A percentile compares a stretch with the other conserved stretches of the same genome.
These are phyloP conservation scores for Fusarium napiforme DNA, from an alignment of 2,329 filamentous ascomycete genomes.

Conservation along the genomic window DNA sequence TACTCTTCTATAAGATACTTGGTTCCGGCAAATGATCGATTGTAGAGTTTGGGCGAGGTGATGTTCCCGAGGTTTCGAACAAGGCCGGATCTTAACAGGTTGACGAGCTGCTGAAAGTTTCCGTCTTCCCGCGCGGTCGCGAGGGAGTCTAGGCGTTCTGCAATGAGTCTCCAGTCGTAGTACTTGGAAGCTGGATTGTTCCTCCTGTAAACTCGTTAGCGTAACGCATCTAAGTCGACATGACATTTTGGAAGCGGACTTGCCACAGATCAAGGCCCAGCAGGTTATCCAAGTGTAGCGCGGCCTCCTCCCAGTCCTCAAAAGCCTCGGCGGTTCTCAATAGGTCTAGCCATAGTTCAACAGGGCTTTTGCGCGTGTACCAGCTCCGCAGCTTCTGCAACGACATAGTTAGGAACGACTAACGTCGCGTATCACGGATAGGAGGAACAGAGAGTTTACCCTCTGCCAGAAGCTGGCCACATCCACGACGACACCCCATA, in stretches of 20 bases:
- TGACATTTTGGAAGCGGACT: constrained; percentile 16
- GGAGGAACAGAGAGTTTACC: constrained; percentile 54
- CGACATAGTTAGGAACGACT: constrained; percentile 29
- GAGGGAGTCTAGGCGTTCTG: constrained; percentile 78
- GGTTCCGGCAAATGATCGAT: constrained; percentile 85
- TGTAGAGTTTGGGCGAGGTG: constrained; percentile 82
- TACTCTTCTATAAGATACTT: constrained; percentile 94
- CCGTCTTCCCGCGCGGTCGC: constrained; percentile 74
- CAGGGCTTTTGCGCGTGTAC: constrained; percentile 72
- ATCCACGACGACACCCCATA: constrained; percentile 70
- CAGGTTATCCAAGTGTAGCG: constrained; percentile 82
- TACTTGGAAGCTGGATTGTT: constrained; percentile 82
- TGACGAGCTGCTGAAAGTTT: constrained; percentile 79
- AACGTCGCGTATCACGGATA: constrained; percentile 7
- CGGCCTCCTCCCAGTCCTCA: constrained; percentile 89
- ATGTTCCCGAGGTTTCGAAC: constrained; percentile 94
- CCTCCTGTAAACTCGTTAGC: constrained; percentile 65
- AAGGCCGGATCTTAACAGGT: constrained; percentile 80
- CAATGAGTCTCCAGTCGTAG: constrained; percentile 89
- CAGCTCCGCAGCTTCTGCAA: constrained; percentile 74
- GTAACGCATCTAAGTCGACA: not conserved
- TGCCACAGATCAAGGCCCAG: constrained; percentile 86
- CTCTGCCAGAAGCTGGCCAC: constrained; percentile 71
- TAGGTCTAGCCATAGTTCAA: constrained; percentile 72
- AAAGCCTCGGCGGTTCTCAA: constrained; percentile 75